Evolutionary conservation across 1,139 yeast species (phyloP).

Genomic region (Taiozyma sp.): DNA sequence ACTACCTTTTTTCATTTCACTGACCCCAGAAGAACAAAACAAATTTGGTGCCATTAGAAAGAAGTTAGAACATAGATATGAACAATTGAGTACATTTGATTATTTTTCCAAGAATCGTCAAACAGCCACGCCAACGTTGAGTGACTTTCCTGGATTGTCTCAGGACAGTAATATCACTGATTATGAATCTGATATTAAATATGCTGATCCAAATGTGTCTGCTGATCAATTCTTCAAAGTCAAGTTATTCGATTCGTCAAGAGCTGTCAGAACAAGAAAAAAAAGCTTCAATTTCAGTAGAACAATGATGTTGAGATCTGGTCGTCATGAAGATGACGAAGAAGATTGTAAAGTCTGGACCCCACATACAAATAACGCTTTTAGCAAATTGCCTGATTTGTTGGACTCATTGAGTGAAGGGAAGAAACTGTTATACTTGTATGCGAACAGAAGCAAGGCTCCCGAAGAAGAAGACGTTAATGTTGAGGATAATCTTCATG

Average conservation of each 20-base stretch:
- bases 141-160: constrained; percentile 21
- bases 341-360: constrained; percentile 34
- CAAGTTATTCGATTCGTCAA: constrained; percentile 32
- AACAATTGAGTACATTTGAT: constrained; percentile 35
- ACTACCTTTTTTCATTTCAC: constrained; percentile 66
- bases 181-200: constrained; percentile 43
- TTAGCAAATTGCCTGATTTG: constrained; percentile 30
- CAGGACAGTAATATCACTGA: constrained; percentile 16
- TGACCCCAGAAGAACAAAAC: constrained; percentile 43
- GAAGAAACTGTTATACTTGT: constrained; percentile 28
- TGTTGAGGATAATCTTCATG: neutral
- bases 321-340: constrained; percentile 14
- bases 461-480: constrained; percentile 2
- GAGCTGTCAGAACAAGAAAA: constrained; percentile 12
- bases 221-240: constrained; percentile 50
- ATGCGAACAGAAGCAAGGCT: constrained; percentile 16
- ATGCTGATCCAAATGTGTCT: constrained; percentile 48
- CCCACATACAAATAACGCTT: constrained; percentile 33
- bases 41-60: constrained; percentile 51
- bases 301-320: neutral
- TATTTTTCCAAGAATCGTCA: constrained; percentile 21
- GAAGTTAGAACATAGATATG: constrained; percentile 46
- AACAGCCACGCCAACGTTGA: constrained; percentile 1
- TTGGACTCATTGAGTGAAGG: constrained; percentile 24
- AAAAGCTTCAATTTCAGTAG: constrained; percentile 4